Base-by-base conservation (phyloP, 345 rosid genomes). In the Crucihimalaya himalaica region DNA sequence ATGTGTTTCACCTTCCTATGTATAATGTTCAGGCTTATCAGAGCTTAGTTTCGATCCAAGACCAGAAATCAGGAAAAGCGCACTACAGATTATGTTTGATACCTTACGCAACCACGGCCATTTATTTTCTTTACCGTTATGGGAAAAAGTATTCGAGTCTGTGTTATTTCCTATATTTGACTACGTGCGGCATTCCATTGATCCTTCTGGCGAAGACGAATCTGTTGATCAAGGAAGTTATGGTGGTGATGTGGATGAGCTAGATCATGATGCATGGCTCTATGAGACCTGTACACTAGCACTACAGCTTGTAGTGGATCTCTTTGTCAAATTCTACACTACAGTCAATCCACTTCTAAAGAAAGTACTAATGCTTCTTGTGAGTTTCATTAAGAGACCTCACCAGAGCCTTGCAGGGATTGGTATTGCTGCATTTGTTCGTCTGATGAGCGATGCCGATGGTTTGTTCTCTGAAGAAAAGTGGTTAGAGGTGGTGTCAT, bases 231-330 rank as follows among this genome's bases (percentile, higher is more conserved):
- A 83, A 70, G 96, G 79, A 75, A 80, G 70, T 59, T 87, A 81
- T 78, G 71, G 81, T 79, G 91, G 80, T 75, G 92, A 86, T 55
- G 56, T 52, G 5, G 88, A 78, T 63, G 99, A 90, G 80, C 89
- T 85, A 55, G 98, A 95, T 77, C 99, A 87, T 81, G 99, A 95
- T 85, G 90, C 96, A 46, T 95, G 99, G 99, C 92, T 95, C 34
- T 95, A 95, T 54, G 99, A 92, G 87, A 95, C 99, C n/a, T 92
- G 99, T 82, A 95, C 99, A n/a, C 78, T 95, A 82, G 97, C 99
- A 77, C 90, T 95, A 43, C 96, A 95, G 81, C 82, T 95, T 71
- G 99, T 95, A 37, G 99, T 95, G 55, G 99, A 95, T 90, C 97
- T 95, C 72, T 95, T 95, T 81, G 97, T 95, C 78, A 95, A 84